Conservation (phyloP, 192 early-diverging fungal species). For the Backusella tarrabulga region DNA sequence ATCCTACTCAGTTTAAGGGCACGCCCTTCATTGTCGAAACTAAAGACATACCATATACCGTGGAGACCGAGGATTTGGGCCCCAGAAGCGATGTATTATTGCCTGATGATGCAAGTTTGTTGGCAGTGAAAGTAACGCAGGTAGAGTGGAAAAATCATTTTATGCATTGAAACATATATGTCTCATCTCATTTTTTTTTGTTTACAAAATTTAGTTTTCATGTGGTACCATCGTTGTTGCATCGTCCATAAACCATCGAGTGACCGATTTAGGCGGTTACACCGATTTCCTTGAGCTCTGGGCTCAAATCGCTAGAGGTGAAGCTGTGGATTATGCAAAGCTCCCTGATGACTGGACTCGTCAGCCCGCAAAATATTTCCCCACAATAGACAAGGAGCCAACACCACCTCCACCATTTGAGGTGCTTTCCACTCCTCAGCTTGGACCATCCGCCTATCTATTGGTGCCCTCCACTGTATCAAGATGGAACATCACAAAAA, state of each 20-base stretch:
- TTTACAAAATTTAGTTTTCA: not conserved
- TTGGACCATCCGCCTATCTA: not conserved
- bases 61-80: not conserved
- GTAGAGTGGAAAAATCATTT: not conserved
- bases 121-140: not conserved
- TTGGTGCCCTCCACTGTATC: not conserved
- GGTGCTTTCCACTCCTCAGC: not conserved
- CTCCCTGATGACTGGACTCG: slow-evolving; percentile 39
- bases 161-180: not conserved
- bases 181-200: not conserved
- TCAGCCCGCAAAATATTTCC: slow-evolving; percentile 33
- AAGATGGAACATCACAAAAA: not conserved
- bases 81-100: not conserved
- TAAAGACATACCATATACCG: not conserved
- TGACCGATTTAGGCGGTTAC: not conserved
- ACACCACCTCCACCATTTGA: slow-evolving; percentile 25
- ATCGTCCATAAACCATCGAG: not conserved
- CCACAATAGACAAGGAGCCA: slow-evolving; percentile 18
- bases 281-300: slow-evolving; percentile 33
- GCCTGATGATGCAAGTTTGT: not conserved
- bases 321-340: slow-evolving; percentile 32
- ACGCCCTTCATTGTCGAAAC: not conserved
- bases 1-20: not conserved
- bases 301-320: slow-evolving; percentile 32
- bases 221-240: not conserved